Conservation (phyloP, 2,329 filamentous ascomycete genomes). For the Gliomastix tumulicola region DNA sequence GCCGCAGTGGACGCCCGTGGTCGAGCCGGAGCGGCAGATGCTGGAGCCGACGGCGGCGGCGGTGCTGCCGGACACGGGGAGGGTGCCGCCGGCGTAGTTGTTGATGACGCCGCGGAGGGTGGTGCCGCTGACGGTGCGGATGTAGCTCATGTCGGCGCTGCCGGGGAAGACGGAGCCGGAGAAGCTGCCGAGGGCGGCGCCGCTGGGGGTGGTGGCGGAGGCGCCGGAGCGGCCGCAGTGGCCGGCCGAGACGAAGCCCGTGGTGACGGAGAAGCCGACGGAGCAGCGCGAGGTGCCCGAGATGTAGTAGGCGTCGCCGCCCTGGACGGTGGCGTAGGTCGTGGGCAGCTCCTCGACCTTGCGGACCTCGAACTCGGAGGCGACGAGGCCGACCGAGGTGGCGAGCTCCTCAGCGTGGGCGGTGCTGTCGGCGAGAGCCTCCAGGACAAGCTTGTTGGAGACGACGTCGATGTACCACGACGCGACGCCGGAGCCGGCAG, state of each 20-base stretch:
- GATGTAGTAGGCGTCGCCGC: slow-evolving; percentile 30
- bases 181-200: slow-evolving; percentile 24
- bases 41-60: slow-evolving; percentile 22
- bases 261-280: slow-evolving; percentile 29
- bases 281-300: slow-evolving; percentile 23
- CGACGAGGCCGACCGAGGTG: slow-evolving; percentile 24
- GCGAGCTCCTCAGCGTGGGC: slow-evolving; percentile 24
- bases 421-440: slow-evolving; percentile 25
- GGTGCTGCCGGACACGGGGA: slow-evolving; percentile 28
- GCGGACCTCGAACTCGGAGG: slow-evolving; percentile 25
- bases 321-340: slow-evolving; percentile 23
- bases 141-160: slow-evolving; percentile 27
- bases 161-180: slow-evolving; percentile 28
- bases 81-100: slow-evolving; percentile 22
- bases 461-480: slow-evolving; percentile 29
- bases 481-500: slow-evolving; percentile 20
- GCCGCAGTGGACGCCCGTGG: slow-evolving; percentile 29
- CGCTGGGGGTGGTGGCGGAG: slow-evolving; percentile 20
- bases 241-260: slow-evolving; percentile 30
- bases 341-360: slow-evolving; percentile 22
- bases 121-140: slow-evolving; percentile 24
- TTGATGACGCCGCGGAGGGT: slow-evolving; percentile 22
- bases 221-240: slow-evolving; percentile 26
- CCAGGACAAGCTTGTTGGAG: slow-evolving; percentile 30
- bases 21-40: slow-evolving; percentile 33